Base-by-base conservation (phyloP, 2,329 filamentous ascomycete species). In the Pseudocercospora musae region DNA sequence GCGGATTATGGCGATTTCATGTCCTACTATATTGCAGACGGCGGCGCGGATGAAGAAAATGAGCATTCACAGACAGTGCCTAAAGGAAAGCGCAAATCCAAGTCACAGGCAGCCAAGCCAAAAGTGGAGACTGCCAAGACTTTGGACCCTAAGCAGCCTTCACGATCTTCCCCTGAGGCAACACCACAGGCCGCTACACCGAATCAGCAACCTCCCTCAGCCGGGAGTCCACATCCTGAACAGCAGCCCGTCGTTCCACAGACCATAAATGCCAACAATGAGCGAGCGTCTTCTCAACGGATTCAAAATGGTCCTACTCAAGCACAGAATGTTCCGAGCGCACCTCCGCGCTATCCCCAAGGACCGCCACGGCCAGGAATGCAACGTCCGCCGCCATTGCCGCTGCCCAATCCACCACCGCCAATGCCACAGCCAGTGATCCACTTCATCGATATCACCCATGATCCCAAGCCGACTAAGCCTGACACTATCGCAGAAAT, bases 1-100 rank as follows among this genome's bases (percentile, higher is more conserved):
- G 67, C 69, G 44, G 70, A 68, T 23, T 74, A 72, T 61, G 72
- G 69, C 21, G 70, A 72, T 40, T 74, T 76, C 57, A 65, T 72
- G 64, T 68, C 59, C 8, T 74, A 72, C 61, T 76, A 74, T 59
- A 68, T 74, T 59, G 62, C 68, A 15, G 72, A 65, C 15, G 67
- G 62, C 33, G 70, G 68, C 18, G 66, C 71, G 6, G 68, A 68
- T 7, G 58, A 63, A 18, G 50, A 55, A 44, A 48, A 29, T 33
- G 48, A 42, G 25, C 58, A 62, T 55, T 40, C 50, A 57, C 49
- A 62, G 61, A 49, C 52, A 18, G 53, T 29, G 52, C n/a, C 27
- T 15, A 33, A 54, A 37, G 29, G 52, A 18, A 54, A 54, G 52
- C 52, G 52, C 52, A 54, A 54, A 54, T 33, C 52, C 2, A 23